A percentile compares a stretch with the other conserved stretches of the same genome.
Conservation (phyloP, 176 grass and related monocot genomes). For the Aegilops umbellulata region DNA sequence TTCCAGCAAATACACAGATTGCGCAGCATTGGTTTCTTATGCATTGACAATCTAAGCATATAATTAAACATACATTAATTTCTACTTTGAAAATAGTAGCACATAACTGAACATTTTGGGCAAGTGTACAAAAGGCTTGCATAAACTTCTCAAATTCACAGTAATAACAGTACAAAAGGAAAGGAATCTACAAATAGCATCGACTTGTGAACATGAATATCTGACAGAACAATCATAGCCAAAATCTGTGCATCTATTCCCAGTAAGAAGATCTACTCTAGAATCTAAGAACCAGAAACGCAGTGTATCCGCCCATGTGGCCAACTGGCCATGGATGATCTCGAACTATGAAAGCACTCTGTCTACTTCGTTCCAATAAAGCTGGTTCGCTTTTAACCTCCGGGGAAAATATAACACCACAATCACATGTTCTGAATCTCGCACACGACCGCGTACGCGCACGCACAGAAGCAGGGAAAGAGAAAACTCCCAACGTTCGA, state of each 20-base stretch:
- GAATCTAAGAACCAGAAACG: background rate
- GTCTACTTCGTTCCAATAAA: slow-evolving; percentile 18
- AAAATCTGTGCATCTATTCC: background rate
- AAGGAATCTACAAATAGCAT: background rate
- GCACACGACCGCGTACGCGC: background rate
- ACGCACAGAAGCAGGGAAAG: background rate
- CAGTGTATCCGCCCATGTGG: background rate
- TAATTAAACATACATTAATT: background rate
- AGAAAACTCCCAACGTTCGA: background rate
- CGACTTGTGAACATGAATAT: background rate
- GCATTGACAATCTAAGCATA: background rate
- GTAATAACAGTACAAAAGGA: background rate
- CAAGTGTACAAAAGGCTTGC: background rate
- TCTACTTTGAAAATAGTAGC: background rate
- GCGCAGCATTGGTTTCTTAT: background rate
- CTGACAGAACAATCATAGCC: background rate
- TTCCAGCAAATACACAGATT: background rate
- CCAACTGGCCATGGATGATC: background rate
- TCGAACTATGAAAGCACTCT: background rate
- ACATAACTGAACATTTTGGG: background rate
- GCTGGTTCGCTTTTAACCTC: slow-evolving; percentile 26
- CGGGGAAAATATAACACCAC: background rate
- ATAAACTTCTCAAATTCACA: background rate
- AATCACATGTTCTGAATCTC: background rate
- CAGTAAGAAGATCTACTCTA: background rate